Conservation (phyloP, 352 stramenopile species). For the Globisporangium abappressorium region DNA sequence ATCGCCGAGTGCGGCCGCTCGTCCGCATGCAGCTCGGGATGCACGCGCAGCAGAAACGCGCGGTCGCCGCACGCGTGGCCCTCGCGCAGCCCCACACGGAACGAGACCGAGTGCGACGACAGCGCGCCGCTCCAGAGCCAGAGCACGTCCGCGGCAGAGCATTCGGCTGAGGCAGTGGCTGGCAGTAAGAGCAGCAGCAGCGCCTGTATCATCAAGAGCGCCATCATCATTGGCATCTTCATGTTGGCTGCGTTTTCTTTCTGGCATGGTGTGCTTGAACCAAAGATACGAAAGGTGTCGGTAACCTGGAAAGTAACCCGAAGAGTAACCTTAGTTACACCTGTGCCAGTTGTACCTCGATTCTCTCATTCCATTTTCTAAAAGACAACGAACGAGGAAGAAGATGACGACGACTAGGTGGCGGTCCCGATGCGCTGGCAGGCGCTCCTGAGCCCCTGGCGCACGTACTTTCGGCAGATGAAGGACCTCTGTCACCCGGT, state of each 20-base stretch:
- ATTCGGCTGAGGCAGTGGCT: constrained; percentile 11
- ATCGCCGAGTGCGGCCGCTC: constrained; percentile 55
- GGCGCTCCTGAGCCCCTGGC: neutral
- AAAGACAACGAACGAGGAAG: neutral
- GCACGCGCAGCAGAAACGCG: constrained; percentile 58
- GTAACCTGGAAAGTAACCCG: neutral
- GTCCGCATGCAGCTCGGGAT: constrained; percentile 33
- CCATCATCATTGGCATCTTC: too few species aligned
- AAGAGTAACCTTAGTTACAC: neutral
- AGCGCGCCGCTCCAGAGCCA: constrained; percentile 78
- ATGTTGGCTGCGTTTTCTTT: neutral
- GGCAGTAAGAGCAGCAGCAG: neutral
- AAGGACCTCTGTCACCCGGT: neutral
- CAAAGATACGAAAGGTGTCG: neutral
- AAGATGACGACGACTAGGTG: neutral
- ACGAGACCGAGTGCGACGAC: constrained; percentile 58
- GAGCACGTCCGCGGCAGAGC: constrained; percentile 42
- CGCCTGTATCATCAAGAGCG: neutral
- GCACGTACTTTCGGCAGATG: neutral
- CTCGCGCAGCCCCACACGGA: constrained; percentile 65
- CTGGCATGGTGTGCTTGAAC: neutral
- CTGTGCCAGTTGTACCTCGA: too few species aligned
- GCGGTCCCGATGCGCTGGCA: neutral
- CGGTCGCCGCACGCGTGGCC: constrained; percentile 43
- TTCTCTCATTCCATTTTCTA: too few species aligned